Conservation (phyloP, 805 yeast genomes). For the Kockiozyma suomiensis region DNA sequence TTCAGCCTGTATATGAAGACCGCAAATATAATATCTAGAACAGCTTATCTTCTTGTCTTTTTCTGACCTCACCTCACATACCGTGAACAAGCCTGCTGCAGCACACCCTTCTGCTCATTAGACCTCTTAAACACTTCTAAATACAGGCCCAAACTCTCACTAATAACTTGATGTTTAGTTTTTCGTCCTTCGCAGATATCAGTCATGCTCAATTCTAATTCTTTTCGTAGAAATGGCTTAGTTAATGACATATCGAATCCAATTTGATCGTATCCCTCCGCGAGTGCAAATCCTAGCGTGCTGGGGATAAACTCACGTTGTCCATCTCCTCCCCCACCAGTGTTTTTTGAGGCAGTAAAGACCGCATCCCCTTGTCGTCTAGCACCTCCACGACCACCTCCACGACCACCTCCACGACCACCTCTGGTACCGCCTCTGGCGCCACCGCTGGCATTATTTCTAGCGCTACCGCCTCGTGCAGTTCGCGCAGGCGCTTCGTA, state of each 20-base stretch:
- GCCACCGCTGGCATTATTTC: conserved; percentile 13
- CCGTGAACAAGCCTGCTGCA: conserved; percentile 36
- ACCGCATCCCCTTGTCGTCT: neutral
- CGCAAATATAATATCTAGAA: too few relatives aligned
- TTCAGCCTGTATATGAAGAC: too few relatives aligned
- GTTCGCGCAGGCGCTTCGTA: conserved; percentile 36
- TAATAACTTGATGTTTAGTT: conserved; percentile 56
- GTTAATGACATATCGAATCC: conserved; percentile 77
- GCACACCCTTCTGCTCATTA: conserved; percentile 45
- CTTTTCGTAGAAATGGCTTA: conserved; percentile 83
- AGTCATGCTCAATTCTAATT: conserved; percentile 67
- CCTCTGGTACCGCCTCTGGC: conserved; percentile 20
- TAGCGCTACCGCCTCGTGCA: conserved; percentile 14
- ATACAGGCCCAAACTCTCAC: conserved; percentile 59
- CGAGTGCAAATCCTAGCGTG: conserved; percentile 78
- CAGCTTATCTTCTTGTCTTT: too few relatives aligned
- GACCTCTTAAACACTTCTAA: conserved; percentile 60
- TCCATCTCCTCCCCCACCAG: conserved; percentile 37
- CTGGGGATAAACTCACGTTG: conserved; percentile 65
- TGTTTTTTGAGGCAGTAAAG: neutral
- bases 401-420: conserved; percentile 18
- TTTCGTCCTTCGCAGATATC: conserved; percentile 68
- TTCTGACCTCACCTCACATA: conserved; percentile 7
- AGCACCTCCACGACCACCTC: neutral
- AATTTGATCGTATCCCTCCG: conserved; percentile 82